A percentile compares a stretch with the other conserved stretches of the same genome.
These are phyloP conservation scores for Penicillium sp. DNA, from an alignment of 2,329 filamentous ascomycete species.

Conservation along the genomic window DNA sequence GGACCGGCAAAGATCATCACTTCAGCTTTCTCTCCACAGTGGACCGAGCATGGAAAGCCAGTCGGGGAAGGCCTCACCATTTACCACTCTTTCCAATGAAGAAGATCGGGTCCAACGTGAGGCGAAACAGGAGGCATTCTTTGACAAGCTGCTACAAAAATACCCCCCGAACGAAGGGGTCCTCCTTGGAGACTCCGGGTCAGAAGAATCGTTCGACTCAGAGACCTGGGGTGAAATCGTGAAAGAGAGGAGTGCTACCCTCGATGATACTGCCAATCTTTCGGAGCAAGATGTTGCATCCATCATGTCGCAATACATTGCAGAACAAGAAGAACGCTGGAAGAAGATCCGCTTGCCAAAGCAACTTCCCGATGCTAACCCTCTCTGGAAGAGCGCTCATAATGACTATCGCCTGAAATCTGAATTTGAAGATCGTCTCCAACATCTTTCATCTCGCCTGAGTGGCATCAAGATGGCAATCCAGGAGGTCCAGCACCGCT, in stretches of 20 bases:
- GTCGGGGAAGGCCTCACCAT: not conserved
- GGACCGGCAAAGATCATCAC: not conserved
- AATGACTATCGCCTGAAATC: constrained; percentile 25
- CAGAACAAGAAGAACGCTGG: constrained; percentile 54
- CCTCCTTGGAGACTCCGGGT: constrained; percentile 54
- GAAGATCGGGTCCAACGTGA: not conserved
- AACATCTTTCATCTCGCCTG: constrained; percentile 50
- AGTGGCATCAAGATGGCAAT: constrained; percentile 54
- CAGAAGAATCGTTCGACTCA: constrained; percentile 53
- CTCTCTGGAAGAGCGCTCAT: constrained; percentile 58
- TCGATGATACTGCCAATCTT: constrained; percentile 31
- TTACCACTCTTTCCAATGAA: not conserved
- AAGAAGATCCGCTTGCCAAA: constrained; percentile 53
- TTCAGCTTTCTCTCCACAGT: not conserved
- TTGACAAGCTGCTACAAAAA: constrained; percentile 40
- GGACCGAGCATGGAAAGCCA: not conserved
- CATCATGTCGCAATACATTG: constrained; percentile 54
- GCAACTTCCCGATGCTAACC: constrained; percentile 54
- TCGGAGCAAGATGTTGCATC: constrained; percentile 47
- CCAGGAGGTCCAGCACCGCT: constrained; percentile 49
- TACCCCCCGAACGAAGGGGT: constrained; percentile 42
- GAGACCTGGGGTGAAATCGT: constrained; percentile 61
- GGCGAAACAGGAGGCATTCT: constrained; percentile 10
- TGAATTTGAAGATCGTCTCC: constrained; percentile 47
- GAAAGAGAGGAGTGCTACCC: constrained; percentile 39